Conservation (phyloP, 2,329 filamentous ascomycete genomes). For the Phialophora macrospora region DNA sequence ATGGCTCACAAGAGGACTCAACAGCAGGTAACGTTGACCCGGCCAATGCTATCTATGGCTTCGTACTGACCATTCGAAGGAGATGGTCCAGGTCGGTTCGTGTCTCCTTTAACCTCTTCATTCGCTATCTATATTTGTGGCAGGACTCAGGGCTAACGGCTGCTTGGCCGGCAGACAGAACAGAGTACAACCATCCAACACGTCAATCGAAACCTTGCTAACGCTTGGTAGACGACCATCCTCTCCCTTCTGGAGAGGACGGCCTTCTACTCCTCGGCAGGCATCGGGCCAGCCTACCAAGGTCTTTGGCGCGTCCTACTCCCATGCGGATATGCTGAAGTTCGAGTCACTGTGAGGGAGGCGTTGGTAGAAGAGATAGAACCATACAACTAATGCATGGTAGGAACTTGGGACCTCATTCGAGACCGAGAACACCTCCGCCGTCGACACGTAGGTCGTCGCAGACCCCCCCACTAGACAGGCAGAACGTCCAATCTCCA, state of each 20-base stretch:
- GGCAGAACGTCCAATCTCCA: constrained; percentile 34
- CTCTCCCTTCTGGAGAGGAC: constrained; percentile 84
- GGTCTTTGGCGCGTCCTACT: constrained; percentile 93
- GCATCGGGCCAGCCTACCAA: constrained; percentile 66
- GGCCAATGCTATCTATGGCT: constrained; percentile 4
- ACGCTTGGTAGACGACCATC: constrained; percentile 65
- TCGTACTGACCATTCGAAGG: constrained; percentile 59
- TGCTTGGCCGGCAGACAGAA: constrained; percentile 43
- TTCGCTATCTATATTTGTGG: not conserved
- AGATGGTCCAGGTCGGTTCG: constrained; percentile 99
- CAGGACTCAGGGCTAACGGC: constrained; percentile 22
- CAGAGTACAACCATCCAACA: constrained; percentile 44
- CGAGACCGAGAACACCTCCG: constrained; percentile 44
- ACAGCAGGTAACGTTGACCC: constrained; percentile 66
- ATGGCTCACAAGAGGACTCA: constrained; percentile 69
- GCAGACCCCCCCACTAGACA: constrained; percentile 29
- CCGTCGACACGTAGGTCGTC: constrained; percentile 30
- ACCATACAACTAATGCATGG: constrained; percentile 1
- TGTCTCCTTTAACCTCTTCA: constrained; percentile 46
- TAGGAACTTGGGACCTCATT: constrained; percentile 33
- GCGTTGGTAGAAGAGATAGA: not conserved
- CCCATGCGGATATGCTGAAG: constrained; percentile 92
- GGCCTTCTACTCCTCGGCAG: constrained; percentile 60
- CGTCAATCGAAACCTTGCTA: constrained; percentile 31
- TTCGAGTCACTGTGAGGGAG: constrained; percentile 75